phyloP scores from a whole-genome alignment of 2,329 filamentous ascomycete genomes.

The Epichloe sibirici region DNA sequence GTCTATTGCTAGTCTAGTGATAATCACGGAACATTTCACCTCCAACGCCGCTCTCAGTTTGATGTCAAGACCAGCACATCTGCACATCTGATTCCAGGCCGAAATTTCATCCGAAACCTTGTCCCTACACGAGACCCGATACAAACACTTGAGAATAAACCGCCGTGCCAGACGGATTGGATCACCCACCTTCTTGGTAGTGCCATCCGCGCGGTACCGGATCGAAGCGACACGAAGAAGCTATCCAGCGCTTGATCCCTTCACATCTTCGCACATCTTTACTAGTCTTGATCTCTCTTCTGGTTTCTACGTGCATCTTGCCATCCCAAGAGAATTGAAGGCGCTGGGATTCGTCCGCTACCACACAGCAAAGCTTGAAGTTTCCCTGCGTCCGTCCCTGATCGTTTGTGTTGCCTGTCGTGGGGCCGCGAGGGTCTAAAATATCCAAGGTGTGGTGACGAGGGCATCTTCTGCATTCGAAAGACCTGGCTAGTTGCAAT shows the following conservation, averaged over 20 bases:
- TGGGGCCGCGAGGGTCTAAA: not conserved
- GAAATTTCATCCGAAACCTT: not conserved
- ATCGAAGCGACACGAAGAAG: not conserved
- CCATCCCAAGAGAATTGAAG: not conserved
- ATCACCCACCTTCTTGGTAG: not conserved
- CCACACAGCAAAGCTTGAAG: not conserved
- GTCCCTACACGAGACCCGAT: not conserved
- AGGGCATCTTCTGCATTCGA: not conserved
- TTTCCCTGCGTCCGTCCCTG: no score
- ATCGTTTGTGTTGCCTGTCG: not conserved
- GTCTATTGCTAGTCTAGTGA: not conserved
- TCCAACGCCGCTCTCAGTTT: not conserved
- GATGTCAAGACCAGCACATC: not conserved
- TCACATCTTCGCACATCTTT: not conserved
- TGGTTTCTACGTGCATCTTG: not conserved
- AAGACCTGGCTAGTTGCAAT: not conserved
- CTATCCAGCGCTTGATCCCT: not conserved
- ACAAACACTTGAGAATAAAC: not conserved
- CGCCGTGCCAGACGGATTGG: not conserved
- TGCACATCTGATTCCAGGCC: not conserved
- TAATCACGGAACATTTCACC: not conserved
- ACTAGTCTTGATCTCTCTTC: not conserved
- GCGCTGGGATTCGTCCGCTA: not conserved
- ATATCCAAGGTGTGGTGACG: not conserved
- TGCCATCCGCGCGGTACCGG: not conserved